Percentiles rank a stretch among this genome's conserved stretches.
phyloP scores from a whole-genome alignment of 371 early-diverging fungal genomes.

The Conidiobolus coronatus region DNA sequence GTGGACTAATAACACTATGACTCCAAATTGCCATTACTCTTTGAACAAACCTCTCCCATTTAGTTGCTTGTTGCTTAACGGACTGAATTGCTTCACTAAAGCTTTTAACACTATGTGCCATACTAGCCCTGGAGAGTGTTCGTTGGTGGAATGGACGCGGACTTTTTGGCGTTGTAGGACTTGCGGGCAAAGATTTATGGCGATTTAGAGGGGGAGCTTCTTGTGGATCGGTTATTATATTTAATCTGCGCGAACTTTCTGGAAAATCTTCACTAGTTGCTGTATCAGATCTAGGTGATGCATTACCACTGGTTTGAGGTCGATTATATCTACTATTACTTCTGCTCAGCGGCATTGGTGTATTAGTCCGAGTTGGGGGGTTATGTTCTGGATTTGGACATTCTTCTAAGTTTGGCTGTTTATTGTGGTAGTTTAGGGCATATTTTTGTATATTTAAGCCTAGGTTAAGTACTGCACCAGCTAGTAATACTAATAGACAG shows the following conservation, averaged over 20 bases:
- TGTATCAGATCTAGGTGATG: not conserved
- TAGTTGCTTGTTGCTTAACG: conserved; percentile 11
- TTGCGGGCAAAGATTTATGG: too few relatives aligned
- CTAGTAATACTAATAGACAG: conserved; percentile 38
- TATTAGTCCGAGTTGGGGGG: conserved; percentile 4
- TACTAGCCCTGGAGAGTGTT: too few relatives aligned
- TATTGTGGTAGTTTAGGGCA: conserved; percentile 32
- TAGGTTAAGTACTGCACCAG: conserved; percentile 47
- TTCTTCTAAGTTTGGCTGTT: conserved; percentile 7
- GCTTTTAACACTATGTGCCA: not conserved
- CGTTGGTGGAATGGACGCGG: too few relatives aligned
- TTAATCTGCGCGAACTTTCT: conserved; percentile 8
- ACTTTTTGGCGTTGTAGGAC: too few relatives aligned
- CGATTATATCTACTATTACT: not conserved
- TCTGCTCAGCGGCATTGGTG: not conserved
- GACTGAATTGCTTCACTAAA: conserved; percentile 8
- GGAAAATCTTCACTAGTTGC: conserved; percentile 3
- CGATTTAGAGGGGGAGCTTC: too few relatives aligned
- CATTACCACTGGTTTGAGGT: too few relatives aligned
- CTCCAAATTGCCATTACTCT: not conserved
- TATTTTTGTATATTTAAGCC: conserved; percentile 77
- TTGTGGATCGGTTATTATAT: conserved; percentile 2
- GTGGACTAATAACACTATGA: conserved; percentile 4
- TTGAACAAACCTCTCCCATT: conserved; percentile 9
- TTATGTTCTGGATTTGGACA: not conserved